Base-by-base conservation (phyloP, 1,284 basidiomycete species). In the Trametes hirsuta region DNA sequence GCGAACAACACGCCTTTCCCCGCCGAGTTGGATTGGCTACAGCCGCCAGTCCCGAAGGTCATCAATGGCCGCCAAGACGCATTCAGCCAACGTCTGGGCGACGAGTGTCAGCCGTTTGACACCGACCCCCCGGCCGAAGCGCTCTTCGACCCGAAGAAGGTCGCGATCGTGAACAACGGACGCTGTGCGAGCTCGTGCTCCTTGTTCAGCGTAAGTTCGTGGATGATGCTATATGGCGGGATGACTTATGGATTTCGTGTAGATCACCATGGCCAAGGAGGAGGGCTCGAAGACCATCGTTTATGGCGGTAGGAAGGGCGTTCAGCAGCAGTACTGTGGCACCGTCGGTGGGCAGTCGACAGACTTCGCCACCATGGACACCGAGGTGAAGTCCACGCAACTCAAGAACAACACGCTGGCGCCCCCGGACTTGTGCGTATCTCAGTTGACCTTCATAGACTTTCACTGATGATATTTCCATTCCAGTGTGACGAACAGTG, bases 241-340 rank as follows among this genome's bases (percentile, higher is more conserved):
- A 18, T 44, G 25, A 40, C 18, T 35, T 59, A 35, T 57, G 45
- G 55, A 35, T 47, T 25, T 55, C 24, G 12, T 5, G 34, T n/a
- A 85, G 83, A 81, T 86, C 65, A 82, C 83, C 24, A 85, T 87
- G 83, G 74, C 79, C 2, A 86, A 86, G 71, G 74, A 77, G 45
- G 83, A 86, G 62, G 82, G 82, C 40, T 80, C 82, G 37, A 81
- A 76, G 66, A 85, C 82, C 1, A 80, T 83, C 21, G 84, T 87
- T 14, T 70, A 84, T 25, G 85, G 84, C 24, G 85, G 85, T 30
- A 79, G 80, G 63, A 69, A 77, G 42, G 76, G 74, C 47, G 73
- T 80, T 18, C 71, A 71, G 18, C 85, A 86, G 67, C 78, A 86
- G 62, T 87, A 86, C 69, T 85, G 84, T 62, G 85, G 85, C 15